Evolutionary conservation across 805 yeast species (phyloP).

Genomic region (Yamadazyma laniorum): DNA sequence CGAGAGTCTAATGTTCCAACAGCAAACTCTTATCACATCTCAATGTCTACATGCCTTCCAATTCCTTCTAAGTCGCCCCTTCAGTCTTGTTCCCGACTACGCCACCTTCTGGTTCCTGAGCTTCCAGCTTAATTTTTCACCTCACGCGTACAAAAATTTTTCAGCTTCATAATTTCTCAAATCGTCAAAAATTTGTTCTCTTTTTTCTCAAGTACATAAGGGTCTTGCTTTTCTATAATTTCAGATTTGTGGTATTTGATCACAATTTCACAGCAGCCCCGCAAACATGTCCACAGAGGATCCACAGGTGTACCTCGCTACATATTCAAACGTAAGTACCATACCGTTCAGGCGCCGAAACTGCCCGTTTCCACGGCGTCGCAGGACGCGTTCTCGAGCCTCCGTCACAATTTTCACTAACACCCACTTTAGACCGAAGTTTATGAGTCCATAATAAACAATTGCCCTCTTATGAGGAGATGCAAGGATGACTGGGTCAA

Average conservation of each 20-base stretch:
- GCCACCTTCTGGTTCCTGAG: too few species aligned
- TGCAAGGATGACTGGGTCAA: constrained; percentile 93
- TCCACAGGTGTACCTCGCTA: constrained; percentile 44
- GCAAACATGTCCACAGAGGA: constrained; percentile 16
- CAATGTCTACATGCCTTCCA: too few species aligned
- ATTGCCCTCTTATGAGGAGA: constrained; percentile 84
- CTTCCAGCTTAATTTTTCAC: too few species aligned
- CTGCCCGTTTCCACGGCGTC: too few species aligned
- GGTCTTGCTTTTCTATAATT: constrained; percentile 1
- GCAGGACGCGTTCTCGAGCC: constrained; percentile 8
- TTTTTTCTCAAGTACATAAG: not conserved
- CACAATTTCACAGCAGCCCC: not conserved
- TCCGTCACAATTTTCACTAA: not conserved
- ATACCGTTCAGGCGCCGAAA: too few species aligned
- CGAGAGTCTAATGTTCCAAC: too few species aligned
- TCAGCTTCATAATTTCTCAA: constrained; percentile 9
- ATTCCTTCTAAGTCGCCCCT: too few species aligned
- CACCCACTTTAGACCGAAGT: constrained; percentile 46
- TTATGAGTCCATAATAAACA: constrained; percentile 67
- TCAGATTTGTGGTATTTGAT: not conserved
- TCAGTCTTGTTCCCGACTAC: too few species aligned
- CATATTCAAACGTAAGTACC: constrained; percentile 43
- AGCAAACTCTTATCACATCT: too few species aligned
- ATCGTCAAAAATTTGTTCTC: constrained; percentile 10
- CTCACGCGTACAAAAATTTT: constrained; percentile 10